Conservation (phyloP, 345 rosid species). For the Populus deltoides region DNA sequence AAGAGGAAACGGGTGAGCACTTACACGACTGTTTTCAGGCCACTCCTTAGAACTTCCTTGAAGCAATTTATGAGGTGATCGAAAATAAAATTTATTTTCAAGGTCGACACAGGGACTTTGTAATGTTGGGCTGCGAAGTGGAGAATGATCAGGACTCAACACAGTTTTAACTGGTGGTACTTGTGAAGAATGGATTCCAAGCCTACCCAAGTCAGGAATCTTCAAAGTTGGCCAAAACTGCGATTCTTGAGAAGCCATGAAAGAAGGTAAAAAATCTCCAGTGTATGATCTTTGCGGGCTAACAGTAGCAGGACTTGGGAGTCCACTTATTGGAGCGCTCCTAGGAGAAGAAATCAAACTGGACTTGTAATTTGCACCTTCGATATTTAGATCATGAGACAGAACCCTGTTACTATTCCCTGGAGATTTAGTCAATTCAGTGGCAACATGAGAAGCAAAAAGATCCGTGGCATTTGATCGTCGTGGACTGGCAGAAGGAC, state of each 20-base stretch:
- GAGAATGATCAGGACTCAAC: slow-evolving; percentile 36
- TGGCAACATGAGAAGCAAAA: slow-evolving; percentile 1
- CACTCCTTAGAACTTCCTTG: slow-evolving; percentile 23
- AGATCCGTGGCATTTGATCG: slow-evolving; percentile 21
- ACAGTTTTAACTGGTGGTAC: slow-evolving; percentile 21
- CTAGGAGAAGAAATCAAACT: slow-evolving; percentile 32
- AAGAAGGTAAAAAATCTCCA: slow-evolving; percentile 17
- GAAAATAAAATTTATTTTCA: slow-evolving; percentile 16
- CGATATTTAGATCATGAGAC: slow-evolving; percentile 26
- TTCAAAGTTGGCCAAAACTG: slow-evolving; percentile 23
- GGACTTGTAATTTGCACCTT: slow-evolving; percentile 24
- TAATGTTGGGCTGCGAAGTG: slow-evolving; percentile 32
- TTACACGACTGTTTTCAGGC: slow-evolving; percentile 31
- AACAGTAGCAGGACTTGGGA: slow-evolving; percentile 41
- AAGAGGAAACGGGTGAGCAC: slow-evolving; percentile 63
- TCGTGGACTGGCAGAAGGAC: slow-evolving; percentile 48
- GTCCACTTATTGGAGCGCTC: slow-evolving; percentile 59
- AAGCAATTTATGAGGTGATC: slow-evolving; percentile 21
- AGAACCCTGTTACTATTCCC: slow-evolving; percentile 28
- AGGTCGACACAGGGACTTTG: slow-evolving; percentile 17
- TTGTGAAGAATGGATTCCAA: slow-evolving; percentile 15
- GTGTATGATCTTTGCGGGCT: slow-evolving; percentile 40
- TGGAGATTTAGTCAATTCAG: slow-evolving; percentile 9
- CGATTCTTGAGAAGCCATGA: slow-evolving; percentile 14
- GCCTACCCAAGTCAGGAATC: slow-evolving; percentile 14